Percentiles rank a stretch among this genome's conserved stretches.
These are phyloP conservation scores for Verbena officinalis DNA, from an alignment of 257 asterid species.

Conservation along the genomic window DNA sequence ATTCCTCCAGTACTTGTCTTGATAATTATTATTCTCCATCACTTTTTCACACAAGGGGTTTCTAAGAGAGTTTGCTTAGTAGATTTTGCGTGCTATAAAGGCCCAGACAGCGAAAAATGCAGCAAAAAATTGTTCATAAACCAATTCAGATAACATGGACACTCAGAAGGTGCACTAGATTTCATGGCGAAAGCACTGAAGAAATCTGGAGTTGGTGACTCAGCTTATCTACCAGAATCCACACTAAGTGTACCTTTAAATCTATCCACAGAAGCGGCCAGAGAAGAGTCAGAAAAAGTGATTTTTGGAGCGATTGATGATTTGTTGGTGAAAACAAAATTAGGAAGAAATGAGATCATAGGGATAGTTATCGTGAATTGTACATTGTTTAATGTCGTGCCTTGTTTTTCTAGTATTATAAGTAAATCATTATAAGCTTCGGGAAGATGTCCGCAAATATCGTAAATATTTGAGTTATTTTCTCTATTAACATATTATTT, in stretches of 20 bases:
- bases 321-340: conserved; percentile 40
- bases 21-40: background rate
- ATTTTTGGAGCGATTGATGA: conserved; percentile 62
- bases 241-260: conserved; percentile 36
- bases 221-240: conserved; percentile 39
- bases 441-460: conserved; percentile 48
- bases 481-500: too few species aligned
- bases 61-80: conserved; percentile 36
- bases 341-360: conserved; percentile 43
- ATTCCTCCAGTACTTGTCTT: background rate
- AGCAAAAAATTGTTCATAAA: conserved; percentile 9
- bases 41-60: background rate
- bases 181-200: conserved; percentile 33
- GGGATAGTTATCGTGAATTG: conserved; percentile 61
- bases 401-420: conserved; percentile 53
- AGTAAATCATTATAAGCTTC: conserved; percentile 60
- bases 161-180: background rate
- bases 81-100: conserved; percentile 61
- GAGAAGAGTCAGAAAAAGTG: conserved; percentile 53
- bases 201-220: conserved; percentile 48
- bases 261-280: conserved; percentile 43
- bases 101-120: conserved; percentile 49
- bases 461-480: conserved; percentile 33
- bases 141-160: conserved; percentile 6
- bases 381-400: conserved; percentile 50